Evolutionary conservation across 1,139 yeast species (phyloP), one percentile per base, ranked within the genome.

Genomic region (Geotrichum europaeum): DNA sequence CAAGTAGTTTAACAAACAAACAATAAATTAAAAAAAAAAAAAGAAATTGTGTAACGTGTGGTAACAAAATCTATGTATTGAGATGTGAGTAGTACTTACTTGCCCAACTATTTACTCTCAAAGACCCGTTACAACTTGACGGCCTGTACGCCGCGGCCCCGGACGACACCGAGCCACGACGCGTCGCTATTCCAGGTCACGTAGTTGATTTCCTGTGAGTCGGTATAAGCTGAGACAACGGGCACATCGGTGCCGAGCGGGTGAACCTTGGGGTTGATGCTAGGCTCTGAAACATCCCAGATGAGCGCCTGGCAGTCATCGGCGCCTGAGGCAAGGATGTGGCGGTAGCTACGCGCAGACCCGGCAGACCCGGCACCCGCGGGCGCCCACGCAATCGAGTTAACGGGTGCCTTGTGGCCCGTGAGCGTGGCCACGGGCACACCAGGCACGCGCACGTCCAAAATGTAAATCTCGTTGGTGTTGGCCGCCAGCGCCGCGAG

Each of bases 391-490:
- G 79, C 76, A 22, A 92, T 81, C 65, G 85, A 80, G 71, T 92
- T 92, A 40, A 94, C 82, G 0, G 88, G 78, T 2, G 81, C 80
- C 51, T 78, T 75, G 68, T 92, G 96, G 18, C 87, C 92, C 54
- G 84, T 84, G 55, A 94, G 76, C 0, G 82, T 80, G 10, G 83
- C 77, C 1, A 88, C 79, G 0, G 98, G 97, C 6, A 84, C 75
- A 3, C 97, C 96, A 0, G 97, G 97, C 74, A 86, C 85, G 64
- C 99, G 79, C 78, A 92, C 83, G 73, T 94, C 99, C 61, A 94
- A 79, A 20, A 94, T 78, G 50, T 84, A 79, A 3, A 92, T 82
- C 62, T 81, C 81, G 66, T 82, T 83, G 32, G 90, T 84, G 68
- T 86, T 84, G 56, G 85, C 84, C 4, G 89, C 92, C 60, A 92